phyloP scores from a whole-genome alignment of 1,284 basidiomycete genomes.

The Pseudozyma flocculosa region DNA sequence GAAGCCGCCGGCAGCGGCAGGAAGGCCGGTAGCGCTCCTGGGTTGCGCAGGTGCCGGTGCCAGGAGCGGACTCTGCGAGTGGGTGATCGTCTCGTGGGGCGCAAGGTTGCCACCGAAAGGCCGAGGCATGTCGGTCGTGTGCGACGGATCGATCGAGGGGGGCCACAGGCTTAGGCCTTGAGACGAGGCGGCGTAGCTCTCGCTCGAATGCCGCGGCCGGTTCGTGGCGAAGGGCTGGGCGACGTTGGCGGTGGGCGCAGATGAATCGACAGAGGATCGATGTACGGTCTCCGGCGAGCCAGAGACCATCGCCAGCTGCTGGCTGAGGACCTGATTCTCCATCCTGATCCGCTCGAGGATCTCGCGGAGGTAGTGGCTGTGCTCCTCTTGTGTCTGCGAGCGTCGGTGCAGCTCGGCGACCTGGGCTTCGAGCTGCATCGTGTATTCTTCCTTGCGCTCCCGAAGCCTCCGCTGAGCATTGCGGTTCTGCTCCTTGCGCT shows the following conservation, averaged over 20 bases:
- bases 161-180: too few relatives aligned
- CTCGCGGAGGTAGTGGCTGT: constrained; percentile 27
- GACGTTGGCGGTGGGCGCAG: constrained; percentile 17
- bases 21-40: too few relatives aligned
- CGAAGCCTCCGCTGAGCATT: constrained; percentile 37
- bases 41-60: too few relatives aligned
- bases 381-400: constrained; percentile 32
- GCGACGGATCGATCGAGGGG: too few relatives aligned
- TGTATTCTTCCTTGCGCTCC: constrained; percentile 39
- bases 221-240: constrained; percentile 8
- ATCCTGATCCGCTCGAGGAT: constrained; percentile 29
- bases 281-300: constrained; percentile 22
- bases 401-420: constrained; percentile 31
- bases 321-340: constrained; percentile 26
- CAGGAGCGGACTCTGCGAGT: too few relatives aligned
- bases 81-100: too few relatives aligned
- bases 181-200: constrained; percentile 17
- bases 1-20: too few relatives aligned
- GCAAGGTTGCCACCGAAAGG: too few relatives aligned
- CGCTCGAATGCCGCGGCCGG: constrained; percentile 20
- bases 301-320: constrained; percentile 23
- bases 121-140: too few relatives aligned
- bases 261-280: constrained; percentile 25
- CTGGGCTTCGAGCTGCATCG: constrained; percentile 33
- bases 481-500: constrained; percentile 39